Base-by-base conservation (phyloP, 805 yeast species). In the Blastobotrys terrestris region DNA sequence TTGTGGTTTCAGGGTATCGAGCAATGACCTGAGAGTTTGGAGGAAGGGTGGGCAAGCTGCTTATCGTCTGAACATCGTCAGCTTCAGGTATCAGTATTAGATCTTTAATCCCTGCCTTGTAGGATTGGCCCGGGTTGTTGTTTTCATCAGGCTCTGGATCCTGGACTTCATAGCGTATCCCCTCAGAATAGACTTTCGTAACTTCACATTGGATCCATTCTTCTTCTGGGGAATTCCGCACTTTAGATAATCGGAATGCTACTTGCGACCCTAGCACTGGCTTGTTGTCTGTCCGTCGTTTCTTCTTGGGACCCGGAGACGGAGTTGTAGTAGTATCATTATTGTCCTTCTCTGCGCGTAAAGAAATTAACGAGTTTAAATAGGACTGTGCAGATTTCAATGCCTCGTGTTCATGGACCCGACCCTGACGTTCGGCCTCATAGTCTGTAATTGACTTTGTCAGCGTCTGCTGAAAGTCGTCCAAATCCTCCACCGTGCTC, bases 121-220 rank as follows among this genome's bases (percentile, higher is more conserved):
- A 94, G 0, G 86, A 75, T 61, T 85, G 92, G 1, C 96, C 97
- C 2, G 91, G 86, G 53, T 91, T 88, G 57, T 86, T 87, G 60
- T 83, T 78, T 62, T 92, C 98, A 63, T 94, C 99, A 0, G 99
- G 98, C 63, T 94, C 99, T 0, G 98, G 97, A 67, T 94, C 99
- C 60, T 88, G 81, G n/a, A 94, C 91, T 68, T 94, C 98, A 65
- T 84, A 90, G 54, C 80, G 76, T 1, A 74, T 72, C 0, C 94
- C 92, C 58, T 88, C 96, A 0, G 80, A 80, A n/a, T 81, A 69
- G 2, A 92, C 81, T 59, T 80, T 82, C 22, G 84, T 78, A 14
- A 94, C 95, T 63, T 86, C 89, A 71, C 99, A 94, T 66, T 88
- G 96, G 60, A 94, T 89, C 99, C 99, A 94, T 65, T 92, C 98